A percentile compares a stretch with the other conserved stretches of the same genome.
These are phyloP conservation scores for Cladorrhinum sp. DNA, from an alignment of 2,329 filamentous ascomycete genomes.

Conservation along the genomic window DNA sequence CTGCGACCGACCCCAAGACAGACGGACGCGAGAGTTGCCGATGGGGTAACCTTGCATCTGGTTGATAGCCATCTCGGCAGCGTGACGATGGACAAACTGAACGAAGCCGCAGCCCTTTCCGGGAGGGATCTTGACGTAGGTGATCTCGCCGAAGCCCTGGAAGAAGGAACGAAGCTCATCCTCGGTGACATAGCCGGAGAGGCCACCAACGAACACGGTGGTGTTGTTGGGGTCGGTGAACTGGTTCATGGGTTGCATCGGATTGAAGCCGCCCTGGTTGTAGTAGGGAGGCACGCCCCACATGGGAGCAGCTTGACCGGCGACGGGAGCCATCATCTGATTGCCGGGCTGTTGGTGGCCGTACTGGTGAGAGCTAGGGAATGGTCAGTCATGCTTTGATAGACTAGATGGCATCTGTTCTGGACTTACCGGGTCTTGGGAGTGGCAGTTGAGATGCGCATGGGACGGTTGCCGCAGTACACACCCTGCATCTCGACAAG, in stretches of 20 bases:
- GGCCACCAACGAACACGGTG: slow-evolving; percentile 94
- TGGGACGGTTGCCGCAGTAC: slow-evolving; percentile 96
- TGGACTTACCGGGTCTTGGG: slow-evolving; percentile 82
- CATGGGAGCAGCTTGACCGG: slow-evolving; percentile 44
- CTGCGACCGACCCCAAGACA: slow-evolving; percentile 97
- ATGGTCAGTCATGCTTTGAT: slow-evolving; percentile 3
- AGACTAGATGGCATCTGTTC: background rate
- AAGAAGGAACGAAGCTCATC: slow-evolving; percentile 99
- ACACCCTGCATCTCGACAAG: slow-evolving; percentile 98
- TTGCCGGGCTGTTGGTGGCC: slow-evolving; percentile 35
- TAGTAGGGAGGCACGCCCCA: slow-evolving; percentile 40
- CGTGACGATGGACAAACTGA: slow-evolving; percentile 97
- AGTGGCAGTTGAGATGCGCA: slow-evolving; percentile 97
- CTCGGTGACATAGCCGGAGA: slow-evolving; percentile 97
- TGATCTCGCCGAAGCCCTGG: slow-evolving; percentile 99
- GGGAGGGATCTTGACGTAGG: slow-evolving; percentile 98
- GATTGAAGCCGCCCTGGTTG: slow-evolving; percentile 34
- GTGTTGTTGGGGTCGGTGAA: slow-evolving; percentile 99
- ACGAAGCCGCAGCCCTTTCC: slow-evolving; percentile 99
- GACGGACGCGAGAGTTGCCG: slow-evolving; percentile 93
- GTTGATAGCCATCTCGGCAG: slow-evolving; percentile 99
- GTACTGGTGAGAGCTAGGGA: slow-evolving; percentile 40
- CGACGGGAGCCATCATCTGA: slow-evolving; percentile 40
- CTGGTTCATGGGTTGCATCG: slow-evolving; percentile 75
- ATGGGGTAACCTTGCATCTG: slow-evolving; percentile 99